phyloP scores from a whole-genome alignment of 2,329 filamentous ascomycete species.

The Myriangium duriaei region DNA sequence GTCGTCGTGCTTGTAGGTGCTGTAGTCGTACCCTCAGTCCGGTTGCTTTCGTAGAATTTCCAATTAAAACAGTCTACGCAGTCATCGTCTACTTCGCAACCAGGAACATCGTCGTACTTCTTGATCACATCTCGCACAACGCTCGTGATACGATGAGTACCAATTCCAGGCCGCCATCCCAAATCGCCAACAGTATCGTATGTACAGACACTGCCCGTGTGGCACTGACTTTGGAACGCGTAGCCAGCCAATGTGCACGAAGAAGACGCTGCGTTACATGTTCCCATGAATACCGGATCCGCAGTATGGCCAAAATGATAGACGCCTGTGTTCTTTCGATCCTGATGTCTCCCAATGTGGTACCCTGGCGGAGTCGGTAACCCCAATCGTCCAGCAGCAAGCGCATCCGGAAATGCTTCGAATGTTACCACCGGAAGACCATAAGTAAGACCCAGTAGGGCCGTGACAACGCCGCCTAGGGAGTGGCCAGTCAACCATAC shows the following conservation, averaged over 20 bases:
- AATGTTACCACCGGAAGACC: slow-evolving; percentile 77
- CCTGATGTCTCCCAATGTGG: slow-evolving; percentile 58
- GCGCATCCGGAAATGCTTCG: slow-evolving; percentile 76
- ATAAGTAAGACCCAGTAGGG: slow-evolving; percentile 73
- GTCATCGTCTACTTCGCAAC: slow-evolving; percentile 56
- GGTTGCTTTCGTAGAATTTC: slow-evolving; percentile 88
- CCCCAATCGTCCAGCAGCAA: slow-evolving; percentile 68
- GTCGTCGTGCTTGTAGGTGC: slow-evolving; percentile 44
- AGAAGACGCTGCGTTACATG: slow-evolving; percentile 77
- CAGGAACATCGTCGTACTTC: slow-evolving; percentile 64
- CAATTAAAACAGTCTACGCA: slow-evolving; percentile 81
- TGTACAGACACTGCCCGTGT: slow-evolving; percentile 70
- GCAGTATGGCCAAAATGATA: slow-evolving; percentile 89
- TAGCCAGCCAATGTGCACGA: slow-evolving; percentile 82
- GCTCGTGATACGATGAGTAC: slow-evolving; percentile 73
- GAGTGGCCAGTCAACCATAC: slow-evolving; percentile 86
- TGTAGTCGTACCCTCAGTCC: slow-evolving; percentile 51
- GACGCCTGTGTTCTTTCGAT: slow-evolving; percentile 57
- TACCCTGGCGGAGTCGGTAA: slow-evolving; percentile 68
- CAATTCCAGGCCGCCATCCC: slow-evolving; percentile 77
- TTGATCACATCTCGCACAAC: slow-evolving; percentile 77
- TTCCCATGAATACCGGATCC: slow-evolving; percentile 82
- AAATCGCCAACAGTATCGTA: slow-evolving; percentile 84
- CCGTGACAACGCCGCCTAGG: slow-evolving; percentile 71
- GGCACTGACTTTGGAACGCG: slow-evolving; percentile 76